Evolutionary conservation across 192 early-diverging fungal species (phyloP).

Genomic region (Entomortierella chlamydospora): DNA sequence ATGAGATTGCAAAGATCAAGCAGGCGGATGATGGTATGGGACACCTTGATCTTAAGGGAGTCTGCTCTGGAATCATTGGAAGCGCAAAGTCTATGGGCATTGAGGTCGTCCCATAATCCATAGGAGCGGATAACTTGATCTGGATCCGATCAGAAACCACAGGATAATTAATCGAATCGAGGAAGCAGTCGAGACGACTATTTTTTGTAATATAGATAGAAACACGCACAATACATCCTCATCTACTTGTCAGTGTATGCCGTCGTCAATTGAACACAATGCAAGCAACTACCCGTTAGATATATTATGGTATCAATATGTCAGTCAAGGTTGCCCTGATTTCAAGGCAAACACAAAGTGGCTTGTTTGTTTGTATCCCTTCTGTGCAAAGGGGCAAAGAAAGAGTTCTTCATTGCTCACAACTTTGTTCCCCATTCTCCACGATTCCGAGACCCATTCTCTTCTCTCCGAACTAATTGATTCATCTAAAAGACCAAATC

Average conservation of each 20-base stretch:
- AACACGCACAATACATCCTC: neutral
- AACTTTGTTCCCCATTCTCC: neutral
- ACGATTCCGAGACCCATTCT: neutral
- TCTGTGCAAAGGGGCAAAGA: neutral
- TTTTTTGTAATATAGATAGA: conserved; percentile 19
- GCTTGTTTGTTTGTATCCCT: conserved; percentile 14
- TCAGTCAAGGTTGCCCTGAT: neutral
- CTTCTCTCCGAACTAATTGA: neutral
- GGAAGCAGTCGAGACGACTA: conserved; percentile 1
- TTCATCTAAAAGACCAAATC: too few species aligned
- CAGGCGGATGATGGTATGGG: conserved; percentile 80
- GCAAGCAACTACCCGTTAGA: too few species aligned
- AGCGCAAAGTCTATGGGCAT: conserved; percentile 87
- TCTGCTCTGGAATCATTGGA: conserved; percentile 81
- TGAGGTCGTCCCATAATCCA: conserved; percentile 77
- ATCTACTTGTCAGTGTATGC: neutral
- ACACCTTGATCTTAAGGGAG: conserved; percentile 73
- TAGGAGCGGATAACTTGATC: neutral
- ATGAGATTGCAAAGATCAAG: conserved; percentile 95
- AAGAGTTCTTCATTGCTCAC: neutral
- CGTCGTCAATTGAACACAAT: neutral
- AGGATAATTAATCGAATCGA: neutral
- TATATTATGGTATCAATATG: too few species aligned
- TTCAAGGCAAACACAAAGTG: neutral
- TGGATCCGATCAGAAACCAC: neutral